phyloP scores from a whole-genome alignment of 2,329 filamentous ascomycete genomes.

The Sarocladium brachiariae region DNA sequence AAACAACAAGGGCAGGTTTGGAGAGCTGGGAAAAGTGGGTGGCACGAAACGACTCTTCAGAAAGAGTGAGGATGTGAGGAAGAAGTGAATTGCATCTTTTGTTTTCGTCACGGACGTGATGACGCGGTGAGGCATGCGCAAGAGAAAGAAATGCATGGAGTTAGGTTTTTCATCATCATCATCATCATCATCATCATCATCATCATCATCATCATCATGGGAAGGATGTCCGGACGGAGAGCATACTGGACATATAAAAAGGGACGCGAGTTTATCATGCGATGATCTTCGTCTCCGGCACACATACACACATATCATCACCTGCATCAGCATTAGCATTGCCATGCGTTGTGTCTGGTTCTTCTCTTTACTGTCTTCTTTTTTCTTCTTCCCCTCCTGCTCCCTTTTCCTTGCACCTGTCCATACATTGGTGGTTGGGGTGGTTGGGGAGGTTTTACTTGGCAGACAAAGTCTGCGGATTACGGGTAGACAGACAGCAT shows the following conservation, averaged over 20 bases:
- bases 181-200: too few relatives aligned
- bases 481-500: conserved; percentile 8
- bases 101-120: too few relatives aligned
- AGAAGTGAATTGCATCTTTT: background rate
- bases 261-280: background rate
- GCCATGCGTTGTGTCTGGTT: background rate
- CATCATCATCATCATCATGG: background rate
- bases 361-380: too few relatives aligned
- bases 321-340: background rate
- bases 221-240: background rate
- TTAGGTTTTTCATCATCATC: too few relatives aligned
- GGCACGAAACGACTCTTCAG: conserved; percentile 67
- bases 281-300: background rate
- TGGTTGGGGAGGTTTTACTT: too few relatives aligned
- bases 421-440: background rate
- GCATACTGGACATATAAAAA: background rate
- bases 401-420: background rate
- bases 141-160: conserved; percentile 5
- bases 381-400: too few relatives aligned
- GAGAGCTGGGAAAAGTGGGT: conserved; percentile 65
- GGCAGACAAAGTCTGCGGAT: conserved; percentile 3
- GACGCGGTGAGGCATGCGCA: too few relatives aligned
- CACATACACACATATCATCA: background rate
- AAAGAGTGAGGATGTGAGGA: conserved; percentile 26
- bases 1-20: conserved; percentile 42